Base-by-base conservation (phyloP, 495 filamentous ascomycete species). In the Aspergillus steynii region DNA sequence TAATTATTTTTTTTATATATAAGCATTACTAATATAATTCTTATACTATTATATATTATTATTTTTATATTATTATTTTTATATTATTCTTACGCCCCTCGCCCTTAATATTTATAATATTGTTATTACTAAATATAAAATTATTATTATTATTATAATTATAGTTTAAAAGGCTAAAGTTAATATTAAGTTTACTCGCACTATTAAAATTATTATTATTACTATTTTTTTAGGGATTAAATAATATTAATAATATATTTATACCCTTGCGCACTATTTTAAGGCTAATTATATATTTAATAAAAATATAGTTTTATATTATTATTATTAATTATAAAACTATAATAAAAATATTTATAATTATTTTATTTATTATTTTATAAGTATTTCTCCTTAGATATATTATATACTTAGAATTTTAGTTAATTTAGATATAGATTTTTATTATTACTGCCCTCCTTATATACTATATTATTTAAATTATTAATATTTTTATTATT, bases 391-490 rank as follows among this genome's bases (percentile, higher is more conserved):
- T 32, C 7, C 3, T 32, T 7, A 56, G 15, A 34, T 56, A 45
- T 46, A 45, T 26, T 37, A 37, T 4, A 56, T 9, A 27, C 12
- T 56, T 56, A 6, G 4, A 56, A 56, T 37, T 45, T 45, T 45
- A 47, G 14, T n/a, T 31, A 32, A 54, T 29, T 32, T 31, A 32
- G 7, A 4, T 4, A 32, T 20, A 32, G 7, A 32, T 32, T 32
- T 7, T 7, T 32, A 7, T 7, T 32, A 32, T 32, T 54, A 54
- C n/a, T 32, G 9, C 31, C 14, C 5, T 31, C 9, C 5, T 37
- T 25, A 29, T 46, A 45, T 56, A 26, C 3, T 55, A 34, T 9
- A 34, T 37, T 55, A 55, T 55, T 55, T 20, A 20, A 20, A 20
- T 20, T 20, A 20, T 20, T 20, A 20, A 20, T 20, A 20, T 20